A percentile compares a stretch with the other conserved stretches of the same genome.
Evolutionary conservation across 2,329 filamentous ascomycete genomes (phyloP).

Genomic region (Bipolaris cookei): DNA sequence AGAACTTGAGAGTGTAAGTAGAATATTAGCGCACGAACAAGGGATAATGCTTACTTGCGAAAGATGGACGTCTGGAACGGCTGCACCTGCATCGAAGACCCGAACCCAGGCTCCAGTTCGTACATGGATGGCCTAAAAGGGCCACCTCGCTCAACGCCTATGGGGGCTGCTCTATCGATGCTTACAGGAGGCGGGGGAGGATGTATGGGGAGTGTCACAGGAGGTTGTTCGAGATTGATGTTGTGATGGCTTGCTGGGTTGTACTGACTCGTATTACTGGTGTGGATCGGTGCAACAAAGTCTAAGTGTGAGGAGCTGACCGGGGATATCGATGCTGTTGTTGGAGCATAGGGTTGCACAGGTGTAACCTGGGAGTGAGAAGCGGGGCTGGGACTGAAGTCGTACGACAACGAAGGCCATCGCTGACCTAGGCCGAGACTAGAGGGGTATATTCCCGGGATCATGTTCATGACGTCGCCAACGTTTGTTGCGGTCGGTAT

Average conservation of each 20-base stretch:
- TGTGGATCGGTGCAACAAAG: conserved; percentile 41
- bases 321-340: conserved; percentile 36
- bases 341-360: conserved; percentile 41
- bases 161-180: conserved; percentile 38
- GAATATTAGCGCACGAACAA: neutral
- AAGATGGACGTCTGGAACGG: conserved; percentile 59
- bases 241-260: conserved; percentile 34
- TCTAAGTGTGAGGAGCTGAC: conserved; percentile 42
- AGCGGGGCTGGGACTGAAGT: conserved; percentile 43
- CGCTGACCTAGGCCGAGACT: conserved; percentile 36
- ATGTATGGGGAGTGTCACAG: conserved; percentile 43
- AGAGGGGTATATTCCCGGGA: conserved; percentile 55
- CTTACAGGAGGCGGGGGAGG: conserved; percentile 35
- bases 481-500: conserved; percentile 46
- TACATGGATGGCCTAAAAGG: conserved; percentile 56
- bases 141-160: conserved; percentile 44
- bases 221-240: conserved; percentile 43
- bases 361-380: conserved; percentile 42
- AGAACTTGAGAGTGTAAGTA: conserved; percentile 48
- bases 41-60: conserved; percentile 52
- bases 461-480: conserved; percentile 48
- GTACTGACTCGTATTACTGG: conserved; percentile 36
- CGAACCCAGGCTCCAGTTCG: conserved; percentile 53
- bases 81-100: conserved; percentile 46
- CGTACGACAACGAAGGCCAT: conserved; percentile 46